Percentiles rank a stretch among this genome's conserved stretches.
Conservation (phyloP, 1,284 basidiomycete species). For the Mycosarcoma mackinlayi region DNA sequence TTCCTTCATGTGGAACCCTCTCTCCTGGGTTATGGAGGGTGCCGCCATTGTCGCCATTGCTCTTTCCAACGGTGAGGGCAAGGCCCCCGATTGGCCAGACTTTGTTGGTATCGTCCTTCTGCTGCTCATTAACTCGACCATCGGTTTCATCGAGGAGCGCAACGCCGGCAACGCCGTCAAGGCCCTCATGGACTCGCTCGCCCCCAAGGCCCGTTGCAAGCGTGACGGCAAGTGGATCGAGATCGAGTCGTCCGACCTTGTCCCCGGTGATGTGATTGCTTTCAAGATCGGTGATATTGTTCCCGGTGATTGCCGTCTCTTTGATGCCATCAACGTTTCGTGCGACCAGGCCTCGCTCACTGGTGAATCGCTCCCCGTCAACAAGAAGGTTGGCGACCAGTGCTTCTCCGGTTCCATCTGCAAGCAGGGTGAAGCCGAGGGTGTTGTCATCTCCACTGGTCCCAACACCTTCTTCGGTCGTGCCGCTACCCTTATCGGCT, state of each 20-base stretch:
- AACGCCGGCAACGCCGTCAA: conserved; percentile 98
- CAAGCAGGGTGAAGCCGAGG: conserved; percentile 81
- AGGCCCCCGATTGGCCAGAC: conserved; percentile 94
- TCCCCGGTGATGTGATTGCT: conserved; percentile 90
- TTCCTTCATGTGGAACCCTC: conserved; percentile 63
- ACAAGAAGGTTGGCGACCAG: conserved; percentile 74
- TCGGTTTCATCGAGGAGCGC: conserved; percentile 97
- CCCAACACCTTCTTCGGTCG: conserved; percentile 91
- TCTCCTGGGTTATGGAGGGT: conserved; percentile 95
- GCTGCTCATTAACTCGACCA: conserved; percentile 91
- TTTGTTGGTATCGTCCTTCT: conserved; percentile 95
- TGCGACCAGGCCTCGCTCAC: conserved; percentile 96
- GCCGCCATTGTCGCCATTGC: conserved; percentile 95
- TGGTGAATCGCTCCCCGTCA: conserved; percentile 92
- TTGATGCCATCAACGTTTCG: conserved; percentile 79
- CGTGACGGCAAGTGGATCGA: conserved; percentile 73
- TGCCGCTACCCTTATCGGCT: conserved; percentile 89
- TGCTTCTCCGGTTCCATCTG: conserved; percentile 80
- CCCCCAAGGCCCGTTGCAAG: conserved; percentile 84
- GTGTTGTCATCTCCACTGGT: conserved; percentile 91
- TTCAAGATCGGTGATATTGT: conserved; percentile 91
- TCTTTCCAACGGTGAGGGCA: conserved; percentile 88
- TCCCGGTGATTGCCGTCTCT: conserved; percentile 80
- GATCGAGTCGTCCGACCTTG: conserved; percentile 81
- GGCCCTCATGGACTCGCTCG: conserved; percentile 98